Conservation (phyloP, 2,329 filamentous ascomycete genomes). For the Massarina eburnea region DNA sequence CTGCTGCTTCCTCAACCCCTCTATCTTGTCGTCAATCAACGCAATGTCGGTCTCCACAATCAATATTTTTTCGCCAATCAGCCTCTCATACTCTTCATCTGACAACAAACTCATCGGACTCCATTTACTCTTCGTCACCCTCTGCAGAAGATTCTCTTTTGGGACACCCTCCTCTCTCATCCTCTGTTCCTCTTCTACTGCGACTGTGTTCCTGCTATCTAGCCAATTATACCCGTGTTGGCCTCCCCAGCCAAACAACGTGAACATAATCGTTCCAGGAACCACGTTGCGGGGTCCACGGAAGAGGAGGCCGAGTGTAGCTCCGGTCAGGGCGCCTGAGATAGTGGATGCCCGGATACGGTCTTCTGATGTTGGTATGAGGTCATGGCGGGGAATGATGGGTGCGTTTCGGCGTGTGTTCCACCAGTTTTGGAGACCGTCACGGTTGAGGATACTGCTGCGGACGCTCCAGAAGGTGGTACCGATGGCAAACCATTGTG, state of each 20-base stretch:
- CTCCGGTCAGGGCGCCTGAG: slow-evolving; percentile 68
- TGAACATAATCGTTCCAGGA: slow-evolving; percentile 62
- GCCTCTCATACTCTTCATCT: slow-evolving; percentile 71
- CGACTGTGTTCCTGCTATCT: slow-evolving; percentile 49
- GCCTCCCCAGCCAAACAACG: slow-evolving; percentile 58
- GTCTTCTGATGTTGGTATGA: slow-evolving; percentile 59
- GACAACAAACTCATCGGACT: slow-evolving; percentile 70
- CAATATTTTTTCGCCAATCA: slow-evolving; percentile 71
- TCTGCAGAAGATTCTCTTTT: slow-evolving; percentile 48
- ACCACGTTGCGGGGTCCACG: slow-evolving; percentile 46
- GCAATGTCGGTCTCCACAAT: slow-evolving; percentile 75
- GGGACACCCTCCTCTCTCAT: slow-evolving; percentile 20
- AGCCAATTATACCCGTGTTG: slow-evolving; percentile 58
- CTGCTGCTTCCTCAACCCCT: slow-evolving; percentile 45
- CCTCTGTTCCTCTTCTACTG: slow-evolving; percentile 38
- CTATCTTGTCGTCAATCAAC: slow-evolving; percentile 74
- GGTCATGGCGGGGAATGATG: slow-evolving; percentile 25
- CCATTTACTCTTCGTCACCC: slow-evolving; percentile 64
- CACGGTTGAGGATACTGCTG: slow-evolving; percentile 40
- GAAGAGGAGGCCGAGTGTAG: slow-evolving; percentile 56
- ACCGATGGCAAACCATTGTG: slow-evolving; percentile 81
- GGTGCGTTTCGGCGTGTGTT: slow-evolving; percentile 29
- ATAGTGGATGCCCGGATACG: slow-evolving; percentile 68
- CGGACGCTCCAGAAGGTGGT: slow-evolving; percentile 72
- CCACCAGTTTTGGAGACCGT: slow-evolving; percentile 35